Base-by-base conservation (phyloP, 1,284 basidiomycete species). In the Laetiporus sulphureus region DNA sequence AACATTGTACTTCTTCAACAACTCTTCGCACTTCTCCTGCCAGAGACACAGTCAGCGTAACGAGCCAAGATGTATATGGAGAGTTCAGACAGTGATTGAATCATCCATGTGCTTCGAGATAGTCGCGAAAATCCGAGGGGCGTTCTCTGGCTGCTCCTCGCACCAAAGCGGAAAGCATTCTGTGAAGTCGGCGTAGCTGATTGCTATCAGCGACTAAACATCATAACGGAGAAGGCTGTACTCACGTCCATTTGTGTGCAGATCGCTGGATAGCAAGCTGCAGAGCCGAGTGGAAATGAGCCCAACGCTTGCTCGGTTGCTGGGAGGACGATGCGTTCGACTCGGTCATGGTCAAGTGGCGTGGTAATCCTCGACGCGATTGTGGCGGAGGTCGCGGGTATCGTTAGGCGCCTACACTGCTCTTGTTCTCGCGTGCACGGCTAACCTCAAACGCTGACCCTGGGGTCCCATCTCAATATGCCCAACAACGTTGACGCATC, bases 221-320 rank as follows among this genome's bases (percentile, higher is more conserved):
- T 45, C 27, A 45, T 7, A 18, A n/a, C 23, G 8, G 4, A 22
- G 31, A 12, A 16, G 36, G 29, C 18, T 19, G 27, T 22, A 77
- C 83, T 54, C 51, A 85, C 84, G 82, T 81, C 84, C 85, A 88
- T 55, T 86, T 86, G 58, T 83, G 79, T 3, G 83, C 76, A n/a
- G 82, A 73, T 16, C 81, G 70, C 52, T 83, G 81, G 19, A 84
- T 75, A 12, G 84, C 84, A 11, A 84, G 73, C 54, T 85, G 80
- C 21, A 88, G 60, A 0, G 84, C 85, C 2, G 81, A 79, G 47
- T 80, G 75, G 47, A 87, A 87, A 55, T 83, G 77, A 0, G 72
- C 75, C 81, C 83, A 88, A 24, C 85, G 76, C 55, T 77, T 77
- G 54, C 76, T 85, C 38, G 76, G 76, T 42, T 46, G 39, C 41